phyloP scores from a whole-genome alignment of 768 basidiomycete genomes.

The Termitomyces sp. region DNA sequence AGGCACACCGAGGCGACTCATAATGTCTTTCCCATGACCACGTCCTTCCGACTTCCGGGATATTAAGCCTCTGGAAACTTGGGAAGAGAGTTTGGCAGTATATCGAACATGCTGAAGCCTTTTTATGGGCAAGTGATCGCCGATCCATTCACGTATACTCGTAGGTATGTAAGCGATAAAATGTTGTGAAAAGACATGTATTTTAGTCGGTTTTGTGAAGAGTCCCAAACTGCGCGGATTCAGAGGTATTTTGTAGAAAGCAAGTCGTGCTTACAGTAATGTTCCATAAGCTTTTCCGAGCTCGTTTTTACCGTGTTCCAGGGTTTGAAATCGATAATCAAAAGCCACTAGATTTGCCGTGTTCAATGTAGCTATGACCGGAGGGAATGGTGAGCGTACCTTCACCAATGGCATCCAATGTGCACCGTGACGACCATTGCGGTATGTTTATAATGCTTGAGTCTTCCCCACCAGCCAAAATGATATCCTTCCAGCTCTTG shows the following conservation, averaged over 20 bases:
- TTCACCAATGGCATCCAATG: constrained; percentile 46
- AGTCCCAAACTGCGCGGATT: constrained; percentile 20
- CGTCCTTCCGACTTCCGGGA: constrained; percentile 27
- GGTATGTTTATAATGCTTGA: constrained; percentile 28
- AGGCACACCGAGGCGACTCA: constrained; percentile 36
- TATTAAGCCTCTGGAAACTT: constrained; percentile 29
- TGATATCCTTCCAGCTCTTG: constrained; percentile 33
- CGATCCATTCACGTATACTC: constrained; percentile 28
- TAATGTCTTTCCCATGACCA: constrained; percentile 33
- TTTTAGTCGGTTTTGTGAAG: constrained; percentile 23
- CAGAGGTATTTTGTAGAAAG: not conserved
- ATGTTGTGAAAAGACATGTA: constrained; percentile 26
- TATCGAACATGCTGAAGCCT: constrained; percentile 25
- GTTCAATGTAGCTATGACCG: not conserved
- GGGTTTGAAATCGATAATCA: constrained; percentile 39
- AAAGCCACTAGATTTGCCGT: constrained; percentile 34
- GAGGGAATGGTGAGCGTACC: constrained; percentile 21
- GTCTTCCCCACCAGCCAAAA: constrained; percentile 21
- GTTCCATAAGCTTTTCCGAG: constrained; percentile 30
- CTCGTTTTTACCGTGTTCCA: constrained; percentile 30
- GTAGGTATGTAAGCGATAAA: constrained; percentile 24
- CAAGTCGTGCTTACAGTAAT: constrained; percentile 24
- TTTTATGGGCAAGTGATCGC: constrained; percentile 22
- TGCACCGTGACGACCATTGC: constrained; percentile 35
- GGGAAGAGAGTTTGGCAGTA: constrained; percentile 24